Base-by-base conservation (phyloP, 2,329 filamentous ascomycete genomes). In the Aspergillus hiratsukae region DNA sequence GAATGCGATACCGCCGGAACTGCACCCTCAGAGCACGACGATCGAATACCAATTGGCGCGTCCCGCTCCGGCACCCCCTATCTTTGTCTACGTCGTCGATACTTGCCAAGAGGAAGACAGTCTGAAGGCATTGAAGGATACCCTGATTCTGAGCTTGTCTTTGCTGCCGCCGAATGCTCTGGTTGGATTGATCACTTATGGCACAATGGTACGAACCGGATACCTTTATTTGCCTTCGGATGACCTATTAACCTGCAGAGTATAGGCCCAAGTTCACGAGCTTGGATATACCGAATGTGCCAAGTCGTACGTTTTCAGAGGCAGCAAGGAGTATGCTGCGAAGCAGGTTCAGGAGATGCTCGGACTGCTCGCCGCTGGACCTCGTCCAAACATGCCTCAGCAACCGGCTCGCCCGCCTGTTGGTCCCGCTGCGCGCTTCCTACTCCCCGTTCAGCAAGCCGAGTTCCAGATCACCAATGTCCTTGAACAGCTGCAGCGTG, bases 281-380 rank as follows among this genome's bases (percentile, higher is more conserved):
- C 90, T 99, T 64, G 94, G 94, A 54, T 99, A 99, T 72, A 92
- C 90, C 54, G 94, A 97, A 76, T 99, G 94, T 76, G 91, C 94
- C 63, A 99, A 97, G 77, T 97, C 93, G 5, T 99, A 97, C 69
- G 94, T 99, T 45, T 99, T 99, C 82, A 86, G 93, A 55, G 94
- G 94, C 41, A 97, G 87, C 81, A 99, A 97, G 80, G 94, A 99
- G 69, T 99, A 99, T 75, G 83, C 87, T n/a, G 90, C 92, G 53
- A 97, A 97, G 78, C 92, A 97, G 73, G 91, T 99, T n/a, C 93
- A 97, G 75, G 94, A 99, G 71, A 99, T 99, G 94, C 87, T 99
- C 51, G 94, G 92, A 28, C 81, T 97, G 54, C 81, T 87, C 49
- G 83, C 88, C 21, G 81, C 89, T 25, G 85, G 86, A 37, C 74